Conservation (phyloP, 129 eudicot genomes). For the Centaurea solstitialis region DNA sequence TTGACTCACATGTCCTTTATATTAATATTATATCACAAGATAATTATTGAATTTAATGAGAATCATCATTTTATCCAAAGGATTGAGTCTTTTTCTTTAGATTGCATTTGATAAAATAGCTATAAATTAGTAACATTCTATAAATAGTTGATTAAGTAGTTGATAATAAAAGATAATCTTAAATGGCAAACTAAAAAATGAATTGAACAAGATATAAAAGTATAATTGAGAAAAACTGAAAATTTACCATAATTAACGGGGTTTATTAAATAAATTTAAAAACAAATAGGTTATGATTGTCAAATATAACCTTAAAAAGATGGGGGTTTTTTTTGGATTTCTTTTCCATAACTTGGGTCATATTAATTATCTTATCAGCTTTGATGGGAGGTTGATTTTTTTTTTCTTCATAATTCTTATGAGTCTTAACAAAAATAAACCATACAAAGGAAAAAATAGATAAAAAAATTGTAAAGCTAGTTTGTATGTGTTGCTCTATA, state of each 20-base stretch:
- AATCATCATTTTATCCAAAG: not conserved
- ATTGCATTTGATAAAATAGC: not conserved
- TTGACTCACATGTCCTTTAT: slow-evolving; percentile 24
- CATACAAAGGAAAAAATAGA: not conserved
- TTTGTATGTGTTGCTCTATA: not conserved
- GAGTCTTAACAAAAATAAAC: not conserved
- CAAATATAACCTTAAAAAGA: not conserved
- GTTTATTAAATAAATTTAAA: not conserved
- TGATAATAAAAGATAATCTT: not conserved
- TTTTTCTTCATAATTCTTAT: not conserved
- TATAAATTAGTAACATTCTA: not conserved
- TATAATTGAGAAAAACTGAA: not conserved
- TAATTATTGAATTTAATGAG: not conserved
- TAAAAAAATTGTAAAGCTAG: not conserved
- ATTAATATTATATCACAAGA: not conserved
- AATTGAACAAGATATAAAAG: not conserved
- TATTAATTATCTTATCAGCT: not conserved
- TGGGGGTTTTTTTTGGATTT: not conserved
- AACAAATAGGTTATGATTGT: not conserved
- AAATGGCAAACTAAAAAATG: not conserved
- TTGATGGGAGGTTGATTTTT: not conserved
- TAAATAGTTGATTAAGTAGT: not conserved
- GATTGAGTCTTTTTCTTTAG: not conserved
- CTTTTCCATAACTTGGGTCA: not conserved
- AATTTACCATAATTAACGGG: not conserved